Evolutionary conservation across 805 yeast genomes (phyloP), one percentile per base, ranked within the genome.

Genomic region (Hermanozyma aechmeae): DNA sequence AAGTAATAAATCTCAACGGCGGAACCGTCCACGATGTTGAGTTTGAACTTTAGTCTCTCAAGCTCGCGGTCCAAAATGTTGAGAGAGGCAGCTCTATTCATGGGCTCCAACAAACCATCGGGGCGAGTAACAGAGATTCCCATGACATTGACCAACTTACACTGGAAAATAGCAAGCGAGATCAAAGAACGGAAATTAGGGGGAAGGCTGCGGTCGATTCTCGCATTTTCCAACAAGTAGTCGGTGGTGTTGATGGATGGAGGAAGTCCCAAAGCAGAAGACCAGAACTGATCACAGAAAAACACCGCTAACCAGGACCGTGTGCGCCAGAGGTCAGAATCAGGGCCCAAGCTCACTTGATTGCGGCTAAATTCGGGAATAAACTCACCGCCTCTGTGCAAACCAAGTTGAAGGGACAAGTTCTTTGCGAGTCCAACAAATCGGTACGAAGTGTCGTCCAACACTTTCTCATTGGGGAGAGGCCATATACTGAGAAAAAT

Each of bases 271-370:
- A 86, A 55, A 21, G 77, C 73, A 9, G 93, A 79, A 4, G 94
- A 79, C 92, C 95, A 83, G 46, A 85, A 80, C 42, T 86, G 93
- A 48, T 86, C 96, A 26, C 84, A 68, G 46, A 86, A 80, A 51
- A 81, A 87, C 3, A 83, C 79, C 3, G 89, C 86, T 16, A 85
- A 58, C 96, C 96, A 87, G 1, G 95, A 74, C 41, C 95, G 64
- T 1, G 96, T 85, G 51, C 96, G 69, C 96, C 96, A 87, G 46
- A 76, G 78, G 42, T 84, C 96, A 4, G 95, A 89, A 53, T 87
- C 85, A 0, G 89, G 89, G 4, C 67, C 68, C 53, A 86, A 64
- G 15, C 83, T 72, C 4, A 81, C 92, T 49, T 87, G 96, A 17
- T 89, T 82, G 46, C 96, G 67, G 5, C 93, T 79, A 42, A 87